phyloP scores from a whole-genome alignment of 1,139 yeast genomes.

The Debaryomyces udenii region DNA sequence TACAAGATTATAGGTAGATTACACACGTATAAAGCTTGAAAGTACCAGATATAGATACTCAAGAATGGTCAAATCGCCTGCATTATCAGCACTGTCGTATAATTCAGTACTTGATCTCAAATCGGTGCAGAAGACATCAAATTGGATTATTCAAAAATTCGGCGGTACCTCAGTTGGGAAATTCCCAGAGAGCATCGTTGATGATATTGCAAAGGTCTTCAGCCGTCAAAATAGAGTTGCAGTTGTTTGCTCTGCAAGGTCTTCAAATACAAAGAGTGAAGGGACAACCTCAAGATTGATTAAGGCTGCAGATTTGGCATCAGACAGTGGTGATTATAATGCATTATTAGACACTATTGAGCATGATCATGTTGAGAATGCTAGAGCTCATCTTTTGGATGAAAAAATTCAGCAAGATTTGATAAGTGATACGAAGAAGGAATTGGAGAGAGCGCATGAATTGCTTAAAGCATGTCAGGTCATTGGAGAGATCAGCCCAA shows the following conservation, averaged over 20 bases:
- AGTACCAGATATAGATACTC: not conserved
- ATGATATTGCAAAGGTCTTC: conserved; percentile 75
- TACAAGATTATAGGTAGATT: too few species aligned
- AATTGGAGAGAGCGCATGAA: conserved; percentile 67
- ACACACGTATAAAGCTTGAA: not conserved
- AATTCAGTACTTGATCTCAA: conserved; percentile 48
- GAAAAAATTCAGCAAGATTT: conserved; percentile 49
- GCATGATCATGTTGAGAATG: conserved; percentile 78
- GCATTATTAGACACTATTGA: conserved; percentile 63
- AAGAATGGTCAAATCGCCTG: conserved; percentile 17
- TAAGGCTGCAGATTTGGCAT: conserved; percentile 77
- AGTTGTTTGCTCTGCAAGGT: conserved; percentile 94
- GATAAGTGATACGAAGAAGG: conserved; percentile 58
- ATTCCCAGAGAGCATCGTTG: conserved; percentile 81
- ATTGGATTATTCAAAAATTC: conserved; percentile 92
- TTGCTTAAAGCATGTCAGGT: conserved; percentile 84
- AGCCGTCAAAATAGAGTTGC: conserved; percentile 72
- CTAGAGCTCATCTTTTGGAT: conserved; percentile 55
- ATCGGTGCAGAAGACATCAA: conserved; percentile 25
- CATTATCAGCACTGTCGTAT: conserved; percentile 30
- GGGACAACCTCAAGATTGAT: conserved; percentile 91
- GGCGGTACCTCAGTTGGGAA: conserved; percentile 99
- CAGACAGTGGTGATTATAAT: conserved; percentile 55
- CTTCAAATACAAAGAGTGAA: conserved; percentile 86
- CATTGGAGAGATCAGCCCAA: conserved; percentile 87